These are phyloP conservation scores for Colletotrichum neosansevieriae DNA, from an alignment of 2,329 filamentous ascomycete species.

Conservation along the genomic window DNA sequence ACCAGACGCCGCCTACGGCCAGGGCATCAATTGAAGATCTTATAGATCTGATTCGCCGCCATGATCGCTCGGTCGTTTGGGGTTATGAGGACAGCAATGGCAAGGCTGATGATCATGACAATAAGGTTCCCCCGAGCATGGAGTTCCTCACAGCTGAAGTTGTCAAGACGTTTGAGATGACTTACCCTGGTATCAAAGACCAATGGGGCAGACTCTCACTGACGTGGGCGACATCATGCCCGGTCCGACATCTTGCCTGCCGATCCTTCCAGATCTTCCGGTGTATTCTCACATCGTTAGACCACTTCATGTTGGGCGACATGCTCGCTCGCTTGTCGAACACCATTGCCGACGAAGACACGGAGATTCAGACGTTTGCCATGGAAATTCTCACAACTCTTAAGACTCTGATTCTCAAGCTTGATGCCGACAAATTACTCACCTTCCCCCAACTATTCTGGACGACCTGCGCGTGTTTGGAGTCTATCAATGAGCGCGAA, in stretches of 20 bases:
- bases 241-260: constrained; percentile 93
- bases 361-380: constrained; percentile 95
- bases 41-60: constrained; percentile 86
- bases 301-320: constrained; percentile 94
- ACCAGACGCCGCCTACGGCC: constrained; percentile 69
- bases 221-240: constrained; percentile 96
- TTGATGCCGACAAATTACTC: constrained; percentile 82
- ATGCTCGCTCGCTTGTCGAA: constrained; percentile 97
- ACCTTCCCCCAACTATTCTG: constrained; percentile 97
- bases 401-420: constrained; percentile 88
- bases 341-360: constrained; percentile 94
- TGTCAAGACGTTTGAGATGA: constrained; percentile 85
- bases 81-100: constrained; percentile 93
- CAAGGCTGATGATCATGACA: constrained; percentile 77
- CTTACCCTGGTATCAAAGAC: constrained; percentile 88
- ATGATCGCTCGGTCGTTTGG: constrained; percentile 90
- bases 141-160: constrained; percentile 84
- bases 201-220: constrained; percentile 91
- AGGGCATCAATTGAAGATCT: constrained; percentile 87
- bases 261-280: constrained; percentile 98
- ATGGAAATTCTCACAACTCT: constrained; percentile 97
- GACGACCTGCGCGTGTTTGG: constrained; percentile 95
- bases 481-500: constrained; percentile 96
- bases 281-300: constrained; percentile 89
- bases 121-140: constrained; percentile 90